Conservation (phyloP, 305 asterid genomes). For the Petunia hybrid region DNA sequence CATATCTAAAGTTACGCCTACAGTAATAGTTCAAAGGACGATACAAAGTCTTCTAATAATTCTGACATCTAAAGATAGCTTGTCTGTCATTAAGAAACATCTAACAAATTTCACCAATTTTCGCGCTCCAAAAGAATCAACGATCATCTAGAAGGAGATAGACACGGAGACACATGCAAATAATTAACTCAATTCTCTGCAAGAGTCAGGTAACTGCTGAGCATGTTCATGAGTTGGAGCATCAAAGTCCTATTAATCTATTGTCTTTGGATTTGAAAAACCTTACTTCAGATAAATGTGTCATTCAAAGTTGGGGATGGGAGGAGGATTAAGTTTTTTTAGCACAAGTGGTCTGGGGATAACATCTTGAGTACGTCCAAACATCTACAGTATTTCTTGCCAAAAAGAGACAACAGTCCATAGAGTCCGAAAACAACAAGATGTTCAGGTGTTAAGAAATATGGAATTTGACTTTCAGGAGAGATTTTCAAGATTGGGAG, state of each 20-base stretch:
- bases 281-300: conserved; percentile 59
- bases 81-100: conserved; percentile 5
- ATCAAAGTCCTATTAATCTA: conserved; percentile 98
- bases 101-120: neutral
- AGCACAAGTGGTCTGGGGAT: no score
- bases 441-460: no score
- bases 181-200: conserved; percentile 29
- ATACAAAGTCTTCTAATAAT: conserved; percentile 1
- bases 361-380: no score
- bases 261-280: conserved; percentile 65
- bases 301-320: no score
- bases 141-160: conserved; percentile 27
- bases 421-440: no score
- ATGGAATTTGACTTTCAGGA: no score
- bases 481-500: no score
- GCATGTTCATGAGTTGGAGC: conserved; percentile 97
- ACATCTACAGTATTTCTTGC: no score
- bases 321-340: no score
- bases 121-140: neutral
- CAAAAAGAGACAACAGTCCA: no score
- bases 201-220: conserved; percentile 76
- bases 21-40: neutral
- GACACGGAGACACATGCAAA: conserved; percentile 36
- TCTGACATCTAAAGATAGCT: neutral
- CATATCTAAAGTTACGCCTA: neutral